Evolutionary conservation across 371 early-diverging fungal species (phyloP), one percentile per base, ranked within the genome.

Genomic region (Mucor racemosus): DNA sequence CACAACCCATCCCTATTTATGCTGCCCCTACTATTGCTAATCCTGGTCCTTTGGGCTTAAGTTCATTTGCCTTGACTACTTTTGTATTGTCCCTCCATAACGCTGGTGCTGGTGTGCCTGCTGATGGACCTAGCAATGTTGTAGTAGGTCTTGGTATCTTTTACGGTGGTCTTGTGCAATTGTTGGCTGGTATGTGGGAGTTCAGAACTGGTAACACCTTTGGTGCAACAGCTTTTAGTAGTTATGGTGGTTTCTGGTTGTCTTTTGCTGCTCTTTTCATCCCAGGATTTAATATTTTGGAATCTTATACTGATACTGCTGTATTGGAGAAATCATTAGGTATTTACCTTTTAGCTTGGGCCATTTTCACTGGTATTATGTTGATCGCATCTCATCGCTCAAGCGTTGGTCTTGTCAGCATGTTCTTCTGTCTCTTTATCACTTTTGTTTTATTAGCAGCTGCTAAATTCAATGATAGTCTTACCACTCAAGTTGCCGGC

Each of bases 171-270:
- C 68, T 90, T 34, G 83, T 82, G 56, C 92, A 92, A 78, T 69
- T 90, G 40, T 69, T 84, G n/a, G 92, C 92, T 63, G 94, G 94
- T 74, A 91, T 94, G 91, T 91, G 90, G 91, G 92, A 93, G 77
- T 92, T 91, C 82, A 82, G 79, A 54, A 78, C 82, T 21, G 88
- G 89, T 64, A 92, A 91, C 73, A 91, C 91, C 36, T 92, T 93
- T 80, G 94, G 92, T 68, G 94, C 91, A 55, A 93, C 93, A 26
- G 92, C 91, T 6, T 93, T 93, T 82, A 84, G 88, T 6, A 85
- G 88, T 17, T 91, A 87, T 66, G 94, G 91, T 61, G 91, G 88
- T 21, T 92, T 92, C 84, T 94, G 92, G 93, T 71, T 94, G 55
- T 79, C 90, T 13, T 93, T 86, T 64, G 91, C 80, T n/a, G 68